phyloP scores from a whole-genome alignment of 495 filamentous ascomycete species.

The Penicillium goetzii region DNA sequence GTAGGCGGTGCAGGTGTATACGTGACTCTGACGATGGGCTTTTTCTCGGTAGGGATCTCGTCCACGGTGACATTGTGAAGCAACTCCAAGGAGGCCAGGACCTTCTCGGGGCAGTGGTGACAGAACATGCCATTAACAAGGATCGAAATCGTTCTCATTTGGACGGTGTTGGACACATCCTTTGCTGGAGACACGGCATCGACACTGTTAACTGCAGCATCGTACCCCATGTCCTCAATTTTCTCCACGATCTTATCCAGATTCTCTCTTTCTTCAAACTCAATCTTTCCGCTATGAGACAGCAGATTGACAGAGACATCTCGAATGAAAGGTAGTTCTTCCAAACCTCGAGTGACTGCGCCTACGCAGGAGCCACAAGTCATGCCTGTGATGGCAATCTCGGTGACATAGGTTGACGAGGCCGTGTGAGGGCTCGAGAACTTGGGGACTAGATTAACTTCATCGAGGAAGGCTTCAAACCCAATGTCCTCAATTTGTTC shows the following conservation, averaged over 20 bases:
- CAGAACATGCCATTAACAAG: constrained; percentile 86
- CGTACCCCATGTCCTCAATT: constrained; percentile 83
- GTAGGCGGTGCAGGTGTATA: constrained; percentile 70
- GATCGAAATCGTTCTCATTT: constrained; percentile 64
- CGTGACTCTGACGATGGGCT: constrained; percentile 69
- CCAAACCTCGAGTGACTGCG: constrained; percentile 64
- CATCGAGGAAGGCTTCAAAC: constrained; percentile 56
- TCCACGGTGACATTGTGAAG: constrained; percentile 57
- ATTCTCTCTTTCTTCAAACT: constrained; percentile 60
- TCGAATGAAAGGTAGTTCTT: constrained; percentile 64
- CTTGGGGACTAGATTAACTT: constrained; percentile 35
- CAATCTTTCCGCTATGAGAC: constrained; percentile 69
- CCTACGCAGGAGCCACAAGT: constrained; percentile 78
- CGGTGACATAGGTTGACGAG: constrained; percentile 48
- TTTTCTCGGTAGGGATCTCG: constrained; percentile 49
- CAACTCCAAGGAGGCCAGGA: constrained; percentile 56
- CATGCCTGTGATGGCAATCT: constrained; percentile 79
- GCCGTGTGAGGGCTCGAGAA: constrained; percentile 25
- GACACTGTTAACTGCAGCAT: constrained; percentile 59
- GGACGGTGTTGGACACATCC: constrained; percentile 13
- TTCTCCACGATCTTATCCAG: constrained; percentile 62
- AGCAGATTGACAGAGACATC: constrained; percentile 71
- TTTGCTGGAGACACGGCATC: constrained; percentile 21
- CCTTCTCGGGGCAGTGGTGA: constrained; percentile 72
- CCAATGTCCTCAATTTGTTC: constrained; percentile 58